Base-by-base conservation (phyloP, 257 asterid genomes). In the Avicennia marina region DNA sequence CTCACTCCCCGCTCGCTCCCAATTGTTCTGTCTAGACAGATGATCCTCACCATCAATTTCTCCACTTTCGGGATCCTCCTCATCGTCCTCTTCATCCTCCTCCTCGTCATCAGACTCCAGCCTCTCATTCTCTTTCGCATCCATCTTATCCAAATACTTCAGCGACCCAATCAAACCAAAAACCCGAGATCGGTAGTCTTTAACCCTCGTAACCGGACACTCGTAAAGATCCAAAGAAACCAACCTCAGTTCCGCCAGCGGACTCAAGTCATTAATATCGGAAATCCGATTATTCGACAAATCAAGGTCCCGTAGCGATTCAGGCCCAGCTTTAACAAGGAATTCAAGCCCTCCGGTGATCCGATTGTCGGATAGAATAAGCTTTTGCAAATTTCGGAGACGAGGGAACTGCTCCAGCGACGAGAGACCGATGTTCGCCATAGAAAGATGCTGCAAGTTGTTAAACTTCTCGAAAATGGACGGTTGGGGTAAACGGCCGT, bases 91-190 rank as follows among this genome's bases (percentile, higher is more conserved):
- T 4, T 74, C 83, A 0, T 80, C 88, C 0, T 82, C 95, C 2
- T 82, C 96, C 73, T 91, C 98, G 0, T 90, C 98, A 31, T 90
- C 96, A 4, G 95, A 88, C 65, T 85, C 98, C 1, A 94, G 95
- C 72, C 96, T 77, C 83, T 85, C 98, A 45, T 88, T 85, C 59
- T 79, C 98, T 55, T 91, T 96, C 0, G 83, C 86, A 22, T 91
- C 98, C 94, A 88, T 91, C 76, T 91, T 91, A 80, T 91, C 98
- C 81, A 88, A 68, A 71, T 78, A 88, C 72, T 78, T 85, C 71
- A 91, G 70, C 25, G 95, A 85, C 77, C 72, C 72, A 71, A 88
- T 88, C 86, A 91, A 72, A 12, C 90, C 90, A 36, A 91, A 88
- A 67, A 83, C 96, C 16, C 84, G 85, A 58, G 95, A 80, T 72